Percentiles rank a stretch among this genome's conserved stretches.
phyloP scores from a whole-genome alignment of 2,329 filamentous ascomycete species.

The Xylariaceae sp. region DNA sequence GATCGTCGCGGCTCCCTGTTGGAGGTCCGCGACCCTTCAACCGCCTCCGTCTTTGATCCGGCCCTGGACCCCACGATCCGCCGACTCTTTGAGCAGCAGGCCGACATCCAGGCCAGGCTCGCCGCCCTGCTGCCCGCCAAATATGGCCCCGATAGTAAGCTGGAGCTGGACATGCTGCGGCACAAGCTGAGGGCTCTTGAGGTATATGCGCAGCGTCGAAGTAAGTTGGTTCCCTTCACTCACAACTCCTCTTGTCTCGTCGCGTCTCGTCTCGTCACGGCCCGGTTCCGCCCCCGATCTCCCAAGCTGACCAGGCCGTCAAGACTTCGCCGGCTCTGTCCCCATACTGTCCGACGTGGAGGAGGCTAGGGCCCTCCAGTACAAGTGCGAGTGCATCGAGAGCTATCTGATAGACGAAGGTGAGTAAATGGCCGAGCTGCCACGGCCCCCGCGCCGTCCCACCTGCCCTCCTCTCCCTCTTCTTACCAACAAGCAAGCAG shows the following conservation, averaged over 20 bases:
- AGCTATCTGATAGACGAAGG: conserved; percentile 41
- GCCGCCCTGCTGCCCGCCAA: conserved; percentile 39
- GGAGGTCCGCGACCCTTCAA: conserved; percentile 22
- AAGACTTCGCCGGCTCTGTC: conserved; percentile 32
- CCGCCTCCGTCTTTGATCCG: conserved; percentile 27
- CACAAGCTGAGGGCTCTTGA: conserved; percentile 46
- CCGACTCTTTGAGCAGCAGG: conserved; percentile 43
- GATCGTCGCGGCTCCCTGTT: conserved; percentile 25
- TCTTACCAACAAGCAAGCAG: conserved; percentile 21
- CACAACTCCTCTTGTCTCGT: conserved; percentile 16
- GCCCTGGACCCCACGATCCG: conserved; percentile 36
- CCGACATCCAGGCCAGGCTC: conserved; percentile 44
- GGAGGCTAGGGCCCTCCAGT: conserved; percentile 49
- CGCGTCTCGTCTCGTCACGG: not conserved
- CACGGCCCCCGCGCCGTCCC: not conserved
- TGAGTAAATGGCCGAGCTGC: conserved; percentile 21
- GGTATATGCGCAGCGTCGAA: conserved; percentile 39
- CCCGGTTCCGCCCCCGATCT: no score
- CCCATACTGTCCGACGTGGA: conserved; percentile 46
- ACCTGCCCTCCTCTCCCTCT: not conserved
- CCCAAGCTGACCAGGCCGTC: conserved; percentile 1
- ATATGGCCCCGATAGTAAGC: conserved; percentile 38
- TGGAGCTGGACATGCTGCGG: conserved; percentile 48
- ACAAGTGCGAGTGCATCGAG: conserved; percentile 52
- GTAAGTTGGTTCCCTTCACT: conserved; percentile 30